Conservation (phyloP, 768 basidiomycete genomes). For the Russula olivacea region DNA sequence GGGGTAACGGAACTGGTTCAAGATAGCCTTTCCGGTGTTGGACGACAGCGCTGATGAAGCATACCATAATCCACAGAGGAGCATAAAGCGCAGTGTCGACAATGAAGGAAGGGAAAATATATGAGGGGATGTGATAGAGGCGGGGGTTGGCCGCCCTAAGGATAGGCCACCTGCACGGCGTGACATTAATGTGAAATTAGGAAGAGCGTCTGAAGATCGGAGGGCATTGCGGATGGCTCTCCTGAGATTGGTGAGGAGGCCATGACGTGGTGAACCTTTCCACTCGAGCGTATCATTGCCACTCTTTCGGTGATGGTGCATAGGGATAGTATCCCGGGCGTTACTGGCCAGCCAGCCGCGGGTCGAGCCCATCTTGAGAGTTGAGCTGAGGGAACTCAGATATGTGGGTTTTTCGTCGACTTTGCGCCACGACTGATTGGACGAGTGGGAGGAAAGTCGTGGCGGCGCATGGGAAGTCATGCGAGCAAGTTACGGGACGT, state of each 20-base stretch:
- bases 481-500: neutral
- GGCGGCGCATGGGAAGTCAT: constrained; percentile 18
- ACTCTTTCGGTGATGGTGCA: constrained; percentile 6
- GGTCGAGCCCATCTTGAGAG: constrained; percentile 16
- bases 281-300: neutral
- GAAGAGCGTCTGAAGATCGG: constrained; percentile 13
- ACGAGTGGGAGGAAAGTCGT: constrained; percentile 8
- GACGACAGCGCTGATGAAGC: constrained; percentile 87
- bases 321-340: constrained; percentile 4
- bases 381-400: constrained; percentile 22
- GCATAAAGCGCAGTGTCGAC: constrained; percentile 52
- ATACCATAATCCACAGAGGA: constrained; percentile 91
- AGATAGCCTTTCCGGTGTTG: constrained; percentile 93
- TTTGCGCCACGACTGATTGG: constrained; percentile 21
- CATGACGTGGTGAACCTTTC: neutral
- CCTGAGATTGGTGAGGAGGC: constrained; percentile 6
- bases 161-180: constrained; percentile 1
- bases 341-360: constrained; percentile 22
- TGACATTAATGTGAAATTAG: constrained; percentile 3
- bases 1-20: constrained; percentile 89
- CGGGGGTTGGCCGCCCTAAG: neutral
- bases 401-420: constrained; percentile 18
- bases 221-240: constrained; percentile 14
- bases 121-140: neutral
- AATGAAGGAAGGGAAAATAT: constrained; percentile 27